Evolutionary conservation across 495 filamentous ascomycete genomes (phyloP).

Genomic region (Penicillium cataractarum): DNA sequence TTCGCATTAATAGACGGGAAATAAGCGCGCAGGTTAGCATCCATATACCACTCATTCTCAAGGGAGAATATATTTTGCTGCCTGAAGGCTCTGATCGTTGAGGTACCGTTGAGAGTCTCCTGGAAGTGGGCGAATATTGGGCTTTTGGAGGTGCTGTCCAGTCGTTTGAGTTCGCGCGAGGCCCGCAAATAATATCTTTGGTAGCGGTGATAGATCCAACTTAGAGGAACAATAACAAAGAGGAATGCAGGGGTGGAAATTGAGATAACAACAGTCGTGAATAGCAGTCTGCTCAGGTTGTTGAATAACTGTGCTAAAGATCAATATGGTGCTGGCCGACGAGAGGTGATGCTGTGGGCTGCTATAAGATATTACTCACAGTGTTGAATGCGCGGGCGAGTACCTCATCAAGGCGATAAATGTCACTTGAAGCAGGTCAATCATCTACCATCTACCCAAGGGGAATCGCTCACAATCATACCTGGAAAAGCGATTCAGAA

Average conservation of each 20-base stretch:
- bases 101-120: conserved; percentile 63
- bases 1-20: neutral
- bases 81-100: conserved; percentile 70
- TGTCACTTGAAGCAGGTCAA: neutral
- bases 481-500: conserved; percentile 59
- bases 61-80: neutral
- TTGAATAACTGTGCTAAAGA: no score
- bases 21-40: neutral
- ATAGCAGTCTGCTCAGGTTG: no score
- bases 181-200: conserved; percentile 69
- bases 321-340: no score
- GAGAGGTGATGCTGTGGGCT: no score
- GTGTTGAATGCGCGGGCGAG: neutral
- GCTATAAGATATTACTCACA: neutral
- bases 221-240: conserved; percentile 51
- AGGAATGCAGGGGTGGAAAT: neutral
- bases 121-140: conserved; percentile 75
- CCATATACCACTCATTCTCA: conserved; percentile 3
- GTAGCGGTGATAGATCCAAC: conserved; percentile 28
- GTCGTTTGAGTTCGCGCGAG: conserved; percentile 72
- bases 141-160: conserved; percentile 68
- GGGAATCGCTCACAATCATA: conserved; percentile 44
- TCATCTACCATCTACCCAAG: neutral
- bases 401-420: neutral
- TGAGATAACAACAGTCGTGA: neutral